Conservation (phyloP, 805 yeast species). For the Saccharomycopsis amapae region DNA sequence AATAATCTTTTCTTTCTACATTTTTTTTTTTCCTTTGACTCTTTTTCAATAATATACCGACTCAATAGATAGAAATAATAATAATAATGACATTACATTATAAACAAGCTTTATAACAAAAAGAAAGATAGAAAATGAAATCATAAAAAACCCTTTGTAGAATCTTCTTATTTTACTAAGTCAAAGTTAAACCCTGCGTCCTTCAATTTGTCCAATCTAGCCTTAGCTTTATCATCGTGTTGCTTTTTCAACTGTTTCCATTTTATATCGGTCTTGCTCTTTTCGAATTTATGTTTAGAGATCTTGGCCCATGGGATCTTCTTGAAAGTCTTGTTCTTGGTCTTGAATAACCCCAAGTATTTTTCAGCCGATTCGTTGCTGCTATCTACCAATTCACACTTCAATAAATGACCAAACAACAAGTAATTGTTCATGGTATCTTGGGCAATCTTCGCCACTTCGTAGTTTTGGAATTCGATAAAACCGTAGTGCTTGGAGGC, state of each 20-base stretch:
- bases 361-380: conserved; percentile 4
- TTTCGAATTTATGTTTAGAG: conserved; percentile 46
- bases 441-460: conserved; percentile 81
- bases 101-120: neutral
- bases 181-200: conserved; percentile 52
- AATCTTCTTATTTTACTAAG: neutral
- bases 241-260: conserved; percentile 49
- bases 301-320: conserved; percentile 54
- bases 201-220: conserved; percentile 43
- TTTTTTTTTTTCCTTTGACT: too few relatives aligned
- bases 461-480: conserved; percentile 66
- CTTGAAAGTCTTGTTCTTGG: conserved; percentile 40
- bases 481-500: conserved; percentile 88
- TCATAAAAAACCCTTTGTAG: neutral
- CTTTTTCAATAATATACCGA: too few relatives aligned
- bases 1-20: too few relatives aligned
- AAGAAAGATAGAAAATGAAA: neutral
- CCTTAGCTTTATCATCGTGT: conserved; percentile 35
- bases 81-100: neutral
- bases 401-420: conserved; percentile 77
- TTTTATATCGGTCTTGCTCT: conserved; percentile 46
- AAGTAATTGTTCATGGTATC: conserved; percentile 96
- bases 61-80: neutral
- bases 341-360: conserved; percentile 44
- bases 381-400: conserved; percentile 54